Evolutionary conservation across 75 land plant species (phyloP).

Genomic region (Selaginella moellendorffii): DNA sequence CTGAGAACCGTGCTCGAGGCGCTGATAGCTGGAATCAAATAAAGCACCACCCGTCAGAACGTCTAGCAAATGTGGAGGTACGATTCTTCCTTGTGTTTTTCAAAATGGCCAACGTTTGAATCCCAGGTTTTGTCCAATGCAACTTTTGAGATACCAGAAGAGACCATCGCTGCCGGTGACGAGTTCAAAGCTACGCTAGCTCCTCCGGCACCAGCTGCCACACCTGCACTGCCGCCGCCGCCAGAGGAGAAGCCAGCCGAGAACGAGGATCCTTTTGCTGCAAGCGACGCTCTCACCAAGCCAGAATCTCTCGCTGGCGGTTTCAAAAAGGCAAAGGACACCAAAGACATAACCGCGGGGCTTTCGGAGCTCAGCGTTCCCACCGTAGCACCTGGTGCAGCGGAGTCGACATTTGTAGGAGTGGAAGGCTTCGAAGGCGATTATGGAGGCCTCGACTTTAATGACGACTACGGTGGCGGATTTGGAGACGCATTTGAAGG

Average conservation of each 20-base stretch:
- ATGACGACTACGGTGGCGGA: constrained; percentile 44
- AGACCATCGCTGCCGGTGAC: constrained; percentile 80
- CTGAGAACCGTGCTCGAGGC: constrained; percentile 69
- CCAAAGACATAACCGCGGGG: constrained; percentile 43
- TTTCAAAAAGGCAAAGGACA: constrained; percentile 65
- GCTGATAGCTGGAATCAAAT: constrained; percentile 61
- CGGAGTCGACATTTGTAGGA: constrained; percentile 37
- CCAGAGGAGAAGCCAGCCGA: constrained; percentile 20
- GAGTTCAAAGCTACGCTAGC: constrained; percentile 54
- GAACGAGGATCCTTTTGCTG: constrained; percentile 76
- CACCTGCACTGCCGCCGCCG: constrained; percentile 14
- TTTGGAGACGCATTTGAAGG: constrained; percentile 75
- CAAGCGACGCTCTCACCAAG: constrained; percentile 63
- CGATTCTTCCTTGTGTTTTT: too few relatives aligned
- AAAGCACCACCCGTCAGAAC: constrained; percentile 41
- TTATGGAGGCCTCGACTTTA: constrained; percentile 80
- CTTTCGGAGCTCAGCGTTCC: constrained; percentile 83
- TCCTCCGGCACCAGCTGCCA: constrained; percentile 18
- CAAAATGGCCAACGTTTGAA: too few relatives aligned
- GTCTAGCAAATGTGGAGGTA: constrained; percentile 39
- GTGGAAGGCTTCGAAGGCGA: constrained; percentile 94
- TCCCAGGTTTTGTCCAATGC: constrained; percentile 29
- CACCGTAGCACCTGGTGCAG: constrained; percentile 37
- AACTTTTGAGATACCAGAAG: constrained; percentile 67
- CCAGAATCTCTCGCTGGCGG: constrained; percentile 50